Evolutionary conservation across 441 rosid genomes (phyloP).

Genomic region (Adansonia madagascariensis): DNA sequence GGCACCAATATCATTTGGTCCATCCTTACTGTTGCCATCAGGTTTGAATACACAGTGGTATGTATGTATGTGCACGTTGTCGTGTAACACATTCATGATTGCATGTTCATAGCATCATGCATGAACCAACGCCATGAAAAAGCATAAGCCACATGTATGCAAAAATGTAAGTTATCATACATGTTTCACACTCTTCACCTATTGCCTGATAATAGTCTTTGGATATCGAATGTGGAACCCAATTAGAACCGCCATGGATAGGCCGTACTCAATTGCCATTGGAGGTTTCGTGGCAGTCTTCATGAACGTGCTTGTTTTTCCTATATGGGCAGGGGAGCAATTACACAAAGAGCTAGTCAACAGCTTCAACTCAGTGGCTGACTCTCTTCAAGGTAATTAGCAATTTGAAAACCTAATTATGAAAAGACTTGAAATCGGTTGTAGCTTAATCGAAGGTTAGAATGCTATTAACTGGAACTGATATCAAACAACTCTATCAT

Average conservation of each 20-base stretch:
- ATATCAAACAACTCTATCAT: not conserved
- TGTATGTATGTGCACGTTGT: conserved; percentile 5
- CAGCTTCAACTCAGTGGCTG: conserved; percentile 54
- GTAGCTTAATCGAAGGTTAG: not conserved
- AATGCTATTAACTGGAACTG: not conserved
- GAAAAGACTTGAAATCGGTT: not conserved
- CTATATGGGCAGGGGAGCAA: conserved; percentile 69
- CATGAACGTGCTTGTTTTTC: conserved; percentile 62
- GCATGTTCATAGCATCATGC: not conserved
- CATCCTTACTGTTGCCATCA: conserved; percentile 71
- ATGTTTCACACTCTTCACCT: conserved; percentile 59
- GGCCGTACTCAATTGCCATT: conserved; percentile 66
- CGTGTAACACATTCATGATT: not conserved
- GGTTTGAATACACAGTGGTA: conserved; percentile 77
- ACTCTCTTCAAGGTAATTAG: conserved; percentile 62
- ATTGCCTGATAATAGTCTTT: conserved; percentile 63
- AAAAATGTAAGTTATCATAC: too few species aligned
- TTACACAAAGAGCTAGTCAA: conserved; percentile 57
- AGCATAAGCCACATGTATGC: not conserved
- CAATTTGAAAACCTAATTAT: not conserved
- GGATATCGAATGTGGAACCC: conserved; percentile 71
- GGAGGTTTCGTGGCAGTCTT: conserved; percentile 66
- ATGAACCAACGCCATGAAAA: not conserved
- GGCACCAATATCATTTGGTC: conserved; percentile 73
- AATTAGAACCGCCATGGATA: conserved; percentile 60